phyloP scores from a whole-genome alignment of 2,329 filamentous ascomycete species.

The Samsoniella hepiali region DNA sequence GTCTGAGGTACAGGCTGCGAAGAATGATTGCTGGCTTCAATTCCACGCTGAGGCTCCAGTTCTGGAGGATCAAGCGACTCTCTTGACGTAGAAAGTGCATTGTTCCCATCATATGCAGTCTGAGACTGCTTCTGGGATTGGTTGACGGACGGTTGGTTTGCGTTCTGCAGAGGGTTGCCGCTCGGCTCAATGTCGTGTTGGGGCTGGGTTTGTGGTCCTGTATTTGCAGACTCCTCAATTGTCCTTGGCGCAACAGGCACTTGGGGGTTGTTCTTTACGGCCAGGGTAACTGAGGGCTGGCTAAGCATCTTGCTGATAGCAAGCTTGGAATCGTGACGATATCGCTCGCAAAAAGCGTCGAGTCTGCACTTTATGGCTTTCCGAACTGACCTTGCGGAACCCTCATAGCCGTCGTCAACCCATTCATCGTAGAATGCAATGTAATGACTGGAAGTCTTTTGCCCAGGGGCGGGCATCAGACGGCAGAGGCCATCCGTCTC shows the following conservation, averaged over 20 bases:
- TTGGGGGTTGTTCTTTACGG: too few species aligned
- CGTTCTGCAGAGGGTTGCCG: neutral
- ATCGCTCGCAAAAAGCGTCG: neutral
- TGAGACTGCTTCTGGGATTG: neutral
- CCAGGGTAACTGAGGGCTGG: too few species aligned
- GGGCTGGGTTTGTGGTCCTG: neutral
- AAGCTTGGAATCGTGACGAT: neutral
- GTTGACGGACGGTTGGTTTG: neutral
- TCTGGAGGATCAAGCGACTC: neutral
- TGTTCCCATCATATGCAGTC: neutral
- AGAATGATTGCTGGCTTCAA: neutral
- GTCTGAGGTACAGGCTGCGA: neutral
- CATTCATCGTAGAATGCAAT: neutral
- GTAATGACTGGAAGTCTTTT: accelerated
- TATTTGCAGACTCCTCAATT: too few species aligned
- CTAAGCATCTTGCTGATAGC: neutral
- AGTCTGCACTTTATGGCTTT: neutral
- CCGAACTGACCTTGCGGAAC: neutral
- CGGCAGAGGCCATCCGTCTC: neutral
- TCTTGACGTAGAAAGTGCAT: neutral
- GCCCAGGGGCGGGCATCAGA: neutral
- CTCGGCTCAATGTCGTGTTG: neutral
- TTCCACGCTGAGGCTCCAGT: neutral
- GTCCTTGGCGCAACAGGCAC: too few species aligned
- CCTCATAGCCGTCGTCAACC: neutral